Evolutionary conservation across 2,329 filamentous ascomycete genomes (phyloP), one percentile per base, ranked within the genome.

Genomic region (Harringtonia lauricola): DNA sequence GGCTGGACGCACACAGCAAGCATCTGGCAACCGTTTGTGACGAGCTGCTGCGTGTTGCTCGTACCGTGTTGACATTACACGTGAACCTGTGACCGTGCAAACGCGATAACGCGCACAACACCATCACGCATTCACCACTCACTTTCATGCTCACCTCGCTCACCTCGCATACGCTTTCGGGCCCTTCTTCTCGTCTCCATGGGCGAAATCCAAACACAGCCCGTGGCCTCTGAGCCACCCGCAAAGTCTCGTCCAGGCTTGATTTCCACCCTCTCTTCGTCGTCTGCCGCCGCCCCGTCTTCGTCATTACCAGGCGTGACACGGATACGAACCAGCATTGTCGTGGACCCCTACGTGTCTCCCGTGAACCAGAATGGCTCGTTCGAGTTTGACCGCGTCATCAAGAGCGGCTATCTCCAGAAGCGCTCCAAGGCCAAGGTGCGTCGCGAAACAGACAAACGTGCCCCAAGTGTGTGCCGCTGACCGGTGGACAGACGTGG

Each of bases 371-470:
- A 94, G 62, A 89, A 94, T 62, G 92, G 92, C 49, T 92, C 87
- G 62, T 98, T 95, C 61, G 89, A 92, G 57, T 94, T 94, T 57
- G 92, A 98, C 62, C 82, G 88, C 41, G 86, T 96, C 44, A 75
- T 96, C 61, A 96, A 94, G 66, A 80, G 83, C 45, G 89, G 90
- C 47, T 83, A 83, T 52, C 80, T 95, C 33, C 76, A 84, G 57
- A 94, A 94, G 64, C 79, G 90, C 53, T 94, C 88, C 55, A 95
- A 90, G 69, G 96, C 90, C 47, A 95, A 94, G 81, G 86, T 88
- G 63, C 44, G 60, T 42, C 2, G 15, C n/a, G 21, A 29, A 34
- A 18, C 15, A 28, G 1, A 1, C 26, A 18, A 2, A 22, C 9
- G 7, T 12, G 24, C 13, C 14, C 7, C 17, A 10, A 33, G 35